phyloP scores from a whole-genome alignment of 768 basidiomycete species.

The Solioccasus polychromus region DNA sequence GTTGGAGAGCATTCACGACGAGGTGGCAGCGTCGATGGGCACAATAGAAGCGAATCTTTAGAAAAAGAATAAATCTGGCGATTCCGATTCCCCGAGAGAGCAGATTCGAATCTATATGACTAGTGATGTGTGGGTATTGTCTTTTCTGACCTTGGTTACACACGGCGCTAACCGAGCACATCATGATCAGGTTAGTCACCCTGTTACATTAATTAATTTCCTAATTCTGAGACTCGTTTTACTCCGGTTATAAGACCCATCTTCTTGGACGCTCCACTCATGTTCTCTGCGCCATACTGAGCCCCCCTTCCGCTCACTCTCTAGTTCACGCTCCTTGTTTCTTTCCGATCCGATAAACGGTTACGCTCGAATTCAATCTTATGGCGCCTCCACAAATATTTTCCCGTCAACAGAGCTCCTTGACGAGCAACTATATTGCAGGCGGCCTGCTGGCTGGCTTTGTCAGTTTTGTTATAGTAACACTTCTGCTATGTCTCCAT shows the following conservation, averaged over 20 bases:
- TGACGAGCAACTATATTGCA: constrained; percentile 41
- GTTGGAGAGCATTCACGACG: constrained; percentile 39
- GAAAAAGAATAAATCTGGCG: background rate
- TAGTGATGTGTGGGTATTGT: background rate
- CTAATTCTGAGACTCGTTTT: background rate
- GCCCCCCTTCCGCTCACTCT: constrained; percentile 7
- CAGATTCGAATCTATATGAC: background rate
- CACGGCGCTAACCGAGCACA: constrained; percentile 6
- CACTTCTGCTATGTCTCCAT: constrained; percentile 33
- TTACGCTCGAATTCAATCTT: background rate
- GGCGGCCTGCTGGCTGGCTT: constrained; percentile 39
- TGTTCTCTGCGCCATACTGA: constrained; percentile 8
- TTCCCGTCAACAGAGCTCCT: constrained; percentile 3
- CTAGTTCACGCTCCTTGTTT: constrained; percentile 8
- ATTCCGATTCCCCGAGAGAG: background rate
- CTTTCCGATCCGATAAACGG: background rate
- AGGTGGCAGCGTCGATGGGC: constrained; percentile 31
- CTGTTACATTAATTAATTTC: constrained; percentile 1
- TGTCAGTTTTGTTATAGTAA: constrained; percentile 26
- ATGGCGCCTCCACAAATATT: constrained; percentile 21
- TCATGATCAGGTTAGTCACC: background rate
- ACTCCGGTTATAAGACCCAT: constrained; percentile 9
- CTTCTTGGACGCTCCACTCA: background rate
- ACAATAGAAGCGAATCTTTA: background rate
- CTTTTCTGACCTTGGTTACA: constrained; percentile 6